Percentiles rank a stretch among this genome's conserved stretches.
These are phyloP conservation scores for Luffa aegyptiaca DNA, from an alignment of 306 rosid genomes.

Conservation along the genomic window DNA sequence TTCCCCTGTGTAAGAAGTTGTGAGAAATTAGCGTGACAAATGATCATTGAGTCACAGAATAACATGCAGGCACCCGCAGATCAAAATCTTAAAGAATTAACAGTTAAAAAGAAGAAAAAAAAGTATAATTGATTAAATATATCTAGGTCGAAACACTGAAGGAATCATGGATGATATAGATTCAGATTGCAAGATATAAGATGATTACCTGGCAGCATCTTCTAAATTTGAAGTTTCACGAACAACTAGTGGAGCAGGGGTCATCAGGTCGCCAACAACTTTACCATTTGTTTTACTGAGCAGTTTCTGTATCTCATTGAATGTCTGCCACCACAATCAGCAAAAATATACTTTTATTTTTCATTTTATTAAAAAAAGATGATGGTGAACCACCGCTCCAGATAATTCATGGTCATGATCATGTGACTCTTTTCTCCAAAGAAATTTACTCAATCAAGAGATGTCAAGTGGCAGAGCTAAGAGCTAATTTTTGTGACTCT, in stretches of 20 bases:
- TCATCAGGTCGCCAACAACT: conserved; percentile 96
- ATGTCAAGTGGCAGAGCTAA: neutral
- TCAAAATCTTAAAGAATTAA: neutral
- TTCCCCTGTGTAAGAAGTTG: neutral
- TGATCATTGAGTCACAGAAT: neutral
- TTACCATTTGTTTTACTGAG: conserved; percentile 79
- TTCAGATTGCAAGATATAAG: neutral
- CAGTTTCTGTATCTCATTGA: conserved; percentile 75
- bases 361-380: neutral
- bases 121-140: neutral
- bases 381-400: neutral
- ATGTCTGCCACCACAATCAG: conserved; percentile 56
- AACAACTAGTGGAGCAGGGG: conserved; percentile 83
- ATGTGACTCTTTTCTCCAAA: conserved; percentile 2
- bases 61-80: neutral
- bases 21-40: neutral
- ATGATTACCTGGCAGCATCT: conserved; percentile 24
- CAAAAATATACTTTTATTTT: conserved; percentile 4
- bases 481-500: neutral
- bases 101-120: neutral
- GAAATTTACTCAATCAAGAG: conserved; percentile 2
- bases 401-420: neutral
- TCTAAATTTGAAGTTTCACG: conserved; percentile 65
- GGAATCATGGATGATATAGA: neutral
- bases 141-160: neutral